Evolutionary conservation across 1,284 basidiomycete genomes (phyloP).

Genomic region (Cryptococcus amylolentus): DNA sequence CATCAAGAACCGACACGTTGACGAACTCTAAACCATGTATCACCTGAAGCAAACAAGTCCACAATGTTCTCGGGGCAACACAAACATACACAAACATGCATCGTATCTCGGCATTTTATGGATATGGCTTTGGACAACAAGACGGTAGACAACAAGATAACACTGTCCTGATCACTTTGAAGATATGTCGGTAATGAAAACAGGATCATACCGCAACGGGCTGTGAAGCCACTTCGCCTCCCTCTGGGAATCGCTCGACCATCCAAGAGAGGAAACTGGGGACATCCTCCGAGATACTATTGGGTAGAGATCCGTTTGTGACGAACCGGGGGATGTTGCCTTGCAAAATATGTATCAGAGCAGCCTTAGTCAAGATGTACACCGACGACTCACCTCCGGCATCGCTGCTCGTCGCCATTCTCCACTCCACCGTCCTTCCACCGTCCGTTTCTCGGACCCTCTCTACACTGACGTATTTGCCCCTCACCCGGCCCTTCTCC

Average conservation of each 20-base stretch:
- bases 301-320: slow-evolving; percentile 41
- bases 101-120: too few relatives aligned
- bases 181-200: not conserved
- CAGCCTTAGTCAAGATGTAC: not conserved
- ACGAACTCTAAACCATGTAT: slow-evolving; percentile 31
- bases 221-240: slow-evolving; percentile 15
- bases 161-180: too few relatives aligned
- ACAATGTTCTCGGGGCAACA: too few relatives aligned
- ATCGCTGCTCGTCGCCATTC: slow-evolving; percentile 46
- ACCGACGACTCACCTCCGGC: slow-evolving; percentile 38
- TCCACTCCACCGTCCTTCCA: slow-evolving; percentile 41
- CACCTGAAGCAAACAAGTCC: too few relatives aligned
- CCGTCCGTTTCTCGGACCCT: slow-evolving; percentile 33
- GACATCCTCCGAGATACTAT: slow-evolving; percentile 45
- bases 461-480: slow-evolving; percentile 47
- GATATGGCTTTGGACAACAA: too few relatives aligned
- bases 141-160: too few relatives aligned
- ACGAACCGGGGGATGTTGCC: slow-evolving; percentile 47
- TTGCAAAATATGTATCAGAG: slow-evolving; percentile 1
- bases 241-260: slow-evolving; percentile 26
- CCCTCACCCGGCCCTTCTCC: slow-evolving; percentile 41
- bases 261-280: slow-evolving; percentile 46
- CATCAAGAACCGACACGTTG: slow-evolving; percentile 51
- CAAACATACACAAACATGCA: too few relatives aligned
- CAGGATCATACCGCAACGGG: slow-evolving; percentile 1